Conservation (phyloP, 1,139 yeast species). For the Yarrowia galli region DNA sequence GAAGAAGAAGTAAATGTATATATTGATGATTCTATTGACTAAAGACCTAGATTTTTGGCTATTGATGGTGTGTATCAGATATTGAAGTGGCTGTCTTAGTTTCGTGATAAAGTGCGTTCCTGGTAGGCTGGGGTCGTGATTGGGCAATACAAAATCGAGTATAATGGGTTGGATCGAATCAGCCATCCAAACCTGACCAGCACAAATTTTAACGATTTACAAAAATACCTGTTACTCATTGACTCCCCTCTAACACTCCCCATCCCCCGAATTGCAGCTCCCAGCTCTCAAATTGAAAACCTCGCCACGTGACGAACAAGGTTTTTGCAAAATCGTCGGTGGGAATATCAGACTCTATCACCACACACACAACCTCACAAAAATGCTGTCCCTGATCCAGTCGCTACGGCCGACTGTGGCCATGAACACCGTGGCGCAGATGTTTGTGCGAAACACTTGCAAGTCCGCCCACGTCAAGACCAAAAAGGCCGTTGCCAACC, state of each 20-base stretch:
- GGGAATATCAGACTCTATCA: slow-evolving; percentile 32
- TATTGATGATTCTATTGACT: not conserved
- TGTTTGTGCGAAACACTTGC: slow-evolving; percentile 34
- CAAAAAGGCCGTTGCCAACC: slow-evolving; percentile 79
- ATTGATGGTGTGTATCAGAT: too few species aligned
- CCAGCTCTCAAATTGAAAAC: not conserved
- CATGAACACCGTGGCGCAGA: slow-evolving; percentile 29
- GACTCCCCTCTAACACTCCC: not conserved
- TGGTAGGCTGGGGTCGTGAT: too few species aligned
- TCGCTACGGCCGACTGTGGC: slow-evolving; percentile 38
- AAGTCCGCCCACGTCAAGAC: slow-evolving; percentile 56
- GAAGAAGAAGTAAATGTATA: slow-evolving; percentile 40
- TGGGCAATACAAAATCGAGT: too few species aligned
- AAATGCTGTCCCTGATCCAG: slow-evolving; percentile 36
- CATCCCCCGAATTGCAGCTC: not conserved
- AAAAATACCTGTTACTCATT: too few species aligned
- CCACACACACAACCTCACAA: slow-evolving; percentile 20
- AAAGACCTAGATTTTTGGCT: too few species aligned
- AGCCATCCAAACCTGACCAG: too few species aligned
- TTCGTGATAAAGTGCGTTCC: too few species aligned
- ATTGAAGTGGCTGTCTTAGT: too few species aligned
- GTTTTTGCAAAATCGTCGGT: slow-evolving; percentile 31
- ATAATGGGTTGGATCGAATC: too few species aligned
- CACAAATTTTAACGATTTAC: too few species aligned
- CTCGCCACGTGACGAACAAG: slow-evolving; percentile 31